Evolutionary conservation across 2,329 filamentous ascomycete species (phyloP).

Genomic region (Hypoxylon sp.): DNA sequence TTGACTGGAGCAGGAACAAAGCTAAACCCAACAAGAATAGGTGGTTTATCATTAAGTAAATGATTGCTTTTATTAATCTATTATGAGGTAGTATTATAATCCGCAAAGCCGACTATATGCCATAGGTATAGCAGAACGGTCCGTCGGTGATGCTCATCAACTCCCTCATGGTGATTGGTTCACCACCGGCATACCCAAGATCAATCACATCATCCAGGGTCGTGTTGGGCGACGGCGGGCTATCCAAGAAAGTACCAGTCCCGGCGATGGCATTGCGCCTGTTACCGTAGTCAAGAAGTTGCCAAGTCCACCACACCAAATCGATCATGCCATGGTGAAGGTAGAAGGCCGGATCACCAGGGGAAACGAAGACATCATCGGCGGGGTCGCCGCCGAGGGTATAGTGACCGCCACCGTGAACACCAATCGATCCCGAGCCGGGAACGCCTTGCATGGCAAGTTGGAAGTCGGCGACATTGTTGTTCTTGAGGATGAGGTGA

Average conservation of each 20-base stretch:
- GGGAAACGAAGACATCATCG: conserved; percentile 31
- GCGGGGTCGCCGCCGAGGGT: conserved; percentile 44
- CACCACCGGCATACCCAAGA: conserved; percentile 37
- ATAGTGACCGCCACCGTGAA: conserved; percentile 44
- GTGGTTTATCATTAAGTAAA: no score
- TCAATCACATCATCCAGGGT: conserved; percentile 38
- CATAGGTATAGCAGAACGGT: conserved; percentile 44
- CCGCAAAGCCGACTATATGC: no score
- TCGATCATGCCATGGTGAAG: conserved; percentile 39
- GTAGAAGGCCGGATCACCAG: conserved; percentile 38
- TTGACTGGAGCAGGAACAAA: no score
- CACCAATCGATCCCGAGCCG: conserved; percentile 39
- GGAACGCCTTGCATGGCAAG: conserved; percentile 47
- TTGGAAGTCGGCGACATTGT: conserved; percentile 48
- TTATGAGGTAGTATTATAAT: no score
- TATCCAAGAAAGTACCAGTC: conserved; percentile 39
- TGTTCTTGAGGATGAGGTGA: conserved; percentile 24
- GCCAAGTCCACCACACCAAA: conserved; percentile 38
- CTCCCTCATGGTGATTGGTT: conserved; percentile 39
- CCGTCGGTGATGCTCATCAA: conserved; percentile 42
- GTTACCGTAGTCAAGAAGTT: conserved; percentile 26
- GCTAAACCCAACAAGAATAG: no score
- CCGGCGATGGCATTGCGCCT: conserved; percentile 33
- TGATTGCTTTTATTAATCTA: no score
- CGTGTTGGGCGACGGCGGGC: conserved; percentile 35